Percentiles rank a stretch among this genome's conserved stretches.
Evolutionary conservation across 2,329 filamentous ascomycete genomes (phyloP).

Genomic region (Aspergillus sp.): DNA sequence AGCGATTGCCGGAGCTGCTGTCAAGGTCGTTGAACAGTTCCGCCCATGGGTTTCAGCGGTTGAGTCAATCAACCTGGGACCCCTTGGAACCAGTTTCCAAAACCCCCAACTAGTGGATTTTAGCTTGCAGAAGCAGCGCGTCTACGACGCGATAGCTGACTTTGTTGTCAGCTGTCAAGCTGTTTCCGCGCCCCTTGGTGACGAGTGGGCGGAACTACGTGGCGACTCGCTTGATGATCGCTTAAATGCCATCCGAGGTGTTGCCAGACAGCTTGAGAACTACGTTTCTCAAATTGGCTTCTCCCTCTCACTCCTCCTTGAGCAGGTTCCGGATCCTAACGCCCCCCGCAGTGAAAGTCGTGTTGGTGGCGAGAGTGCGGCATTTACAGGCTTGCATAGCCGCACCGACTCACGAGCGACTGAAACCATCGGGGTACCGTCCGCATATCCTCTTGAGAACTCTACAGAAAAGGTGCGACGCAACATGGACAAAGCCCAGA

Average conservation of each 20-base stretch:
- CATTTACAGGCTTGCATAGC: conserved; percentile 29
- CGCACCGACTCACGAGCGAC: conserved; percentile 46
- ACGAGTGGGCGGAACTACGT: conserved; percentile 94
- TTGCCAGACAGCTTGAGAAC: conserved; percentile 79
- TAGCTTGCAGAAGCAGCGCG: conserved; percentile 84
- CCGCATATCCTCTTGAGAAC: conserved; percentile 45
- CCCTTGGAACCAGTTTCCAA: conserved; percentile 76
- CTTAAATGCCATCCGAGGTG: conserved; percentile 76
- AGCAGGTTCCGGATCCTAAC: conserved; percentile 69
- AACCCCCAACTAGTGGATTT: conserved; percentile 88
- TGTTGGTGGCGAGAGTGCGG: conserved; percentile 34
- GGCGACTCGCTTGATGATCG: conserved; percentile 88
- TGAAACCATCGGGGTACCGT: conserved; percentile 51
- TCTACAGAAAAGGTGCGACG: conserved; percentile 46
- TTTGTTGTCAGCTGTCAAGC: conserved; percentile 85
- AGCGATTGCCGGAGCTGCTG: conserved; percentile 76
- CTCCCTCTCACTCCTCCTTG: conserved; percentile 83
- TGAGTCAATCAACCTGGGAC: conserved; percentile 87
- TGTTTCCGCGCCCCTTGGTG: conserved; percentile 85
- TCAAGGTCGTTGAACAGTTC: conserved; percentile 84
- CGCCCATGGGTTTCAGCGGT: conserved; percentile 87
- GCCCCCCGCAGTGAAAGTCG: conserved; percentile 47
- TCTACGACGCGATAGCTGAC: conserved; percentile 93
- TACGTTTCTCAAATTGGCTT: conserved; percentile 87
- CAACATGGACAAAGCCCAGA: conserved; percentile 52